Conservation (phyloP, 176 grass and related monocot species). For the Zea luxurians region DNA sequence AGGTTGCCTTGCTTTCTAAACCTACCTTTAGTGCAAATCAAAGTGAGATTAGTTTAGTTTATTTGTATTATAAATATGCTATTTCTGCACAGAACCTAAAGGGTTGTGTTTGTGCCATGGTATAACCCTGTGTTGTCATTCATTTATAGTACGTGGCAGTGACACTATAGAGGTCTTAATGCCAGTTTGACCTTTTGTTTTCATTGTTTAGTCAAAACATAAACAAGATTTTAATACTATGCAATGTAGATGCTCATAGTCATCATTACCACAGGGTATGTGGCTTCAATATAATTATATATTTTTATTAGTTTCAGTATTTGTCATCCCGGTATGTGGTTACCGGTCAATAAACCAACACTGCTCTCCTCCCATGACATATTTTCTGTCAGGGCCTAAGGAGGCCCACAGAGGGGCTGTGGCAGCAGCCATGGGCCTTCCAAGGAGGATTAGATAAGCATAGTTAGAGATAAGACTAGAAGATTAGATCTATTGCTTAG, state of each 20-base stretch:
- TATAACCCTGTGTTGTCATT: conserved; percentile 5
- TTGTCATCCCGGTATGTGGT: background rate
- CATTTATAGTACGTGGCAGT: background rate
- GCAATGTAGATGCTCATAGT: background rate
- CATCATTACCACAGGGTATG: background rate
- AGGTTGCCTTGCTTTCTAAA: conserved; percentile 47
- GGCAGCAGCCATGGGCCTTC: no score
- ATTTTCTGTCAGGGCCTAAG: background rate
- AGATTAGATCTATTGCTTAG: no score
- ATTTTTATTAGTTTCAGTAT: background rate
- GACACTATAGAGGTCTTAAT: background rate
- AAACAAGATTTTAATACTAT: background rate
- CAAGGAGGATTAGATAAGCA: no score
- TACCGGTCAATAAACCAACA: background rate
- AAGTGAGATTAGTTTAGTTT: conserved; percentile 7
- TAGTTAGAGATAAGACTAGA: no score
- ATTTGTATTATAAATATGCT: background rate
- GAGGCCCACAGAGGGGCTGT: no score
- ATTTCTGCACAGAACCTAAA: conserved; percentile 7
- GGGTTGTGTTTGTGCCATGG: background rate
- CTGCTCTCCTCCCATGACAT: background rate
- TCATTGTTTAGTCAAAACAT: conserved; percentile 9
- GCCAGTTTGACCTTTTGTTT: conserved; percentile 4
- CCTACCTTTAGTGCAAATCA: background rate
- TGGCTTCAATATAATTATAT: background rate